A percentile compares a stretch with the other conserved stretches of the same genome.
Evolutionary conservation across 352 stramenopile species (phyloP).

Genomic region (Phytophthora citrophthora): DNA sequence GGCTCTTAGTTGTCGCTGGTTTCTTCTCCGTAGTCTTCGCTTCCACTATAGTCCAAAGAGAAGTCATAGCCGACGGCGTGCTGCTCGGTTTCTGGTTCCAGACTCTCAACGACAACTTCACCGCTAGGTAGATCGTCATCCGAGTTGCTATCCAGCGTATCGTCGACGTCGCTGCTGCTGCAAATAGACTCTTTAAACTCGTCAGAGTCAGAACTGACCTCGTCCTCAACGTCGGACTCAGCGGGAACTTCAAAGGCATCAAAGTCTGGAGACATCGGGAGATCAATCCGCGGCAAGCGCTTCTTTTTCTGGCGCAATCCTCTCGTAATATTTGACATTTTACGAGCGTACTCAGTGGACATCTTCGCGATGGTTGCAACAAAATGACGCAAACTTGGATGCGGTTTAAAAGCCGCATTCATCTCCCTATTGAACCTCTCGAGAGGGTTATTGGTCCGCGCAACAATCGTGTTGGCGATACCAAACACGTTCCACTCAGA

Average conservation of each 20-base stretch:
- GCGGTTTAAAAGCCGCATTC: too few species aligned
- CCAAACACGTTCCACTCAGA: constrained; percentile 26
- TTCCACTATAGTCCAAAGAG: not conserved
- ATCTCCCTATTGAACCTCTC: constrained; percentile 28
- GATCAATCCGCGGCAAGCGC: not conserved
- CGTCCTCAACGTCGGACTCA: not conserved
- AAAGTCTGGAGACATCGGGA: constrained; percentile 6
- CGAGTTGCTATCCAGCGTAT: not conserved
- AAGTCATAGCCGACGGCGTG: not conserved
- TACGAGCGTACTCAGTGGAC: not conserved
- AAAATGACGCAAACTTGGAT: too few species aligned
- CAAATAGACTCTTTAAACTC: not conserved
- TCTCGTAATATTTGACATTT: constrained; percentile 2
- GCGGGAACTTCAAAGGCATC: not conserved
- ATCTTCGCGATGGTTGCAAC: too few species aligned
- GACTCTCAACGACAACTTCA: not conserved
- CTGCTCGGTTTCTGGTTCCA: not conserved
- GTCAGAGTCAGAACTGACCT: not conserved
- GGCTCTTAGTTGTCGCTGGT: not conserved
- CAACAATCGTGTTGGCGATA: constrained; percentile 15
- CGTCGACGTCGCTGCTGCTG: not conserved
- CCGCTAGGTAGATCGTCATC: not conserved
- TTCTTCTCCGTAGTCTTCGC: not conserved
- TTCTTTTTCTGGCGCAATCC: constrained; percentile 5
- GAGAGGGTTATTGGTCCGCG: constrained; percentile 28